These are phyloP conservation scores for Calonectria fujianensis DNA, from an alignment of 2,329 filamentous ascomycete species.

Conservation along the genomic window DNA sequence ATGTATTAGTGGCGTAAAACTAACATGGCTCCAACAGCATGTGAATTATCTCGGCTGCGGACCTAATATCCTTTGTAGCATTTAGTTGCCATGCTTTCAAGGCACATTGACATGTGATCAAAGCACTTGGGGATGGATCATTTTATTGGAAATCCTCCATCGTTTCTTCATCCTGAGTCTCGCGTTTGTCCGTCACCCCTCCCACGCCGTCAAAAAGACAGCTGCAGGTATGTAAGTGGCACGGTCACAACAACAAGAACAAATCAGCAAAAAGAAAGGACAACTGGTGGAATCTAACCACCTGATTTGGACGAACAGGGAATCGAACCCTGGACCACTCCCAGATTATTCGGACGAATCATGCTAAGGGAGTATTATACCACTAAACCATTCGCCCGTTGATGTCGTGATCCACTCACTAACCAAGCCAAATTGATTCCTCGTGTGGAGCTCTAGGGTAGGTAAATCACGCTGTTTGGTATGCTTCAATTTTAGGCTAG, in stretches of 20 bases:
- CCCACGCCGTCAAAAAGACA: neutral
- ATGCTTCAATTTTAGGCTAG: neutral
- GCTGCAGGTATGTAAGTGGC: neutral
- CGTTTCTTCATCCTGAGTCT: no score
- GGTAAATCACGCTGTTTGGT: neutral
- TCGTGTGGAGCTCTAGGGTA: neutral
- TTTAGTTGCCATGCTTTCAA: neutral
- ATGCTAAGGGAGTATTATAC: slow-evolving; percentile 13
- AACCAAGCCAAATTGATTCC: neutral
- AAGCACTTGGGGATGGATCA: neutral
- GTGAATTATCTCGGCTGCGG: neutral
- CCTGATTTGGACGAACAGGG: neutral
- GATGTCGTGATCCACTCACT: neutral
- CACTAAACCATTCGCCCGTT: slow-evolving; percentile 9
- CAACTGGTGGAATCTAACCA: neutral
- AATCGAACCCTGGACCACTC: neutral
- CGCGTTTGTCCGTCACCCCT: neutral
- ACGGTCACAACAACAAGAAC: neutral
- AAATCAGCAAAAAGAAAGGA: neutral
- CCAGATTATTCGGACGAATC: slow-evolving; percentile 15
- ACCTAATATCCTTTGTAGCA: neutral
- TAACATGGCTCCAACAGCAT: neutral
- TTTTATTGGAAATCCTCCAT: neutral
- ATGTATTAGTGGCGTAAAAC: neutral
- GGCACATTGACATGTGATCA: neutral